Evolutionary conservation across 1,284 basidiomycete species (phyloP), one percentile per base, ranked within the genome.

Genomic region (Entoloma clypeatum): DNA sequence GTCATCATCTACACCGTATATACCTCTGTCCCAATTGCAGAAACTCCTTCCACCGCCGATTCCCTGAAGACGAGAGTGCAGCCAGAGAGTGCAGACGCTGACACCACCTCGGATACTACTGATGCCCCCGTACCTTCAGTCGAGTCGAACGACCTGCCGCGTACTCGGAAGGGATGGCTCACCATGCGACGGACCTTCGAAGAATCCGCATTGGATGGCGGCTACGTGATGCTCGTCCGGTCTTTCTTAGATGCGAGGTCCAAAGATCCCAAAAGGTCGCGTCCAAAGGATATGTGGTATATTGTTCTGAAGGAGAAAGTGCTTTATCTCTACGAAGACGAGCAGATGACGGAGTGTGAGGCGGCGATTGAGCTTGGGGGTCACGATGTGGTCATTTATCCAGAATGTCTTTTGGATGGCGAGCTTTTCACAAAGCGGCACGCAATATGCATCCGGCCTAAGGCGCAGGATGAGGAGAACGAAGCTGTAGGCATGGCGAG

Each of bases 311-410:
- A 94, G 71, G 88, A 88, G 31, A 83, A 79, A 52, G 82, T 93
- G 24, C 69, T 97, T 16, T 96, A 91, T 62, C 68, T 97, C 14
- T 95, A 95, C 65, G 89, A 94, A 61, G 87, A 92, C 62, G 89
- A 94, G 63, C 73, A 71, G 18, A 87, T 89, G 80, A 75, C 75
- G 31, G 91, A 95, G 54, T 92, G 88, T 63, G 83, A 86, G 54
- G 89, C 84, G 3, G 92, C 82, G 8, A 77, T 97, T 36, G 84
- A 92, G 59, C 66, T 96, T 36, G 71, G 80, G 35, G 65, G 79
- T 7, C 86, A 92, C 61, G 74, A 83, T 36, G 83, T 93, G 27
- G 64, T 73, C 17, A 68, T 95, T 29, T 87, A 75, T 58, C 85
- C 86, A 9, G 81, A 84, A 52, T 79, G 77, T 14, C 67, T 85